Conservation (phyloP, 768 basidiomycete species). For the Jaapia argillacea region DNA sequence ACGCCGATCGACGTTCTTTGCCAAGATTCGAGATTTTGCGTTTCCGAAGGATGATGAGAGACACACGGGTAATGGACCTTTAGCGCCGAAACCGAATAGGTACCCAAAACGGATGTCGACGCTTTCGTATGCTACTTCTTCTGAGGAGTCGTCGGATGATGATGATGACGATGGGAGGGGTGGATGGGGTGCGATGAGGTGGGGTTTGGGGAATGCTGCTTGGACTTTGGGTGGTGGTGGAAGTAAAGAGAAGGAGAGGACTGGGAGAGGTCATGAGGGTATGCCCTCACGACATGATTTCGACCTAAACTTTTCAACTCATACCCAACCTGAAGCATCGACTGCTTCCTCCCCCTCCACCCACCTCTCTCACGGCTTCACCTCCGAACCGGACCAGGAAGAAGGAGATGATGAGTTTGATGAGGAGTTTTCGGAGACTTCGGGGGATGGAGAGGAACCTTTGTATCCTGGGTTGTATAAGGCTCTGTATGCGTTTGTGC, state of each 20-base stretch:
- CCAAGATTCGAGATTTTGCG: constrained; percentile 43
- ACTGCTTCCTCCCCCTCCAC: too few species aligned
- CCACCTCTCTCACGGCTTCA: too few species aligned
- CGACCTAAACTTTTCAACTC: constrained; percentile 19
- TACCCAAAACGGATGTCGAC: constrained; percentile 16
- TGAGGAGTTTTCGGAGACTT: constrained; percentile 16
- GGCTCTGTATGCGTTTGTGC: constrained; percentile 69
- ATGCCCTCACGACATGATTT: constrained; percentile 18
- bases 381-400: too few species aligned
- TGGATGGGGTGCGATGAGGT: constrained; percentile 31
- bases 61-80: constrained; percentile 30
- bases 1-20: constrained; percentile 12
- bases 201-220: constrained; percentile 30
- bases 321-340: too few species aligned
- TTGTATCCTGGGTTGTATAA: constrained; percentile 66
- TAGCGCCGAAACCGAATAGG: constrained; percentile 29
- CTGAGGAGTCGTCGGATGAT: constrained; percentile 17
- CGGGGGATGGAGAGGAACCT: constrained; percentile 18
- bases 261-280: constrained; percentile 18
- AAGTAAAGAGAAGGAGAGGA: constrained; percentile 13
- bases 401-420: constrained; percentile 15
- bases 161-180: constrained; percentile 16
- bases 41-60: constrained; percentile 31
- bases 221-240: constrained; percentile 25
- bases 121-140: constrained; percentile 13